Evolutionary conservation across 2,329 filamentous ascomycete genomes (phyloP), one percentile per base, ranked within the genome.

Genomic region (Thielaviopsis euricoi): DNA sequence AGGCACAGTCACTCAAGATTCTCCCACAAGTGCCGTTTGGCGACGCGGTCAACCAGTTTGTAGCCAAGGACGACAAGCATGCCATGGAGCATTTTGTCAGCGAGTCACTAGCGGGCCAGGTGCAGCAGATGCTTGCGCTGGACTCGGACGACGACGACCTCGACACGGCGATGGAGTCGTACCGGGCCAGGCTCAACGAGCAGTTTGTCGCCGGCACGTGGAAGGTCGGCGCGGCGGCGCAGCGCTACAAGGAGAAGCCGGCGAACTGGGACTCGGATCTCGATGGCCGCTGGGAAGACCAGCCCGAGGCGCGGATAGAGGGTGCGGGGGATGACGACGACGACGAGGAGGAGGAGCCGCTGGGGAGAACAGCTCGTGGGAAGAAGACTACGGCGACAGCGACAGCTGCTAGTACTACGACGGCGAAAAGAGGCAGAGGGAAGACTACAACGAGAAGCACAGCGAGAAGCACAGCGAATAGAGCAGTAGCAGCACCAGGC

Each of bases 1-100:
- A 81, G 0, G 86, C 87, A 0, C 90, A 97, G 65, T 90, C 88
- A 0, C 79, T 98, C 33, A 95, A 90, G 59, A 93, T 98, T 53
- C 76, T 98, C 0, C 93, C 93, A 0, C 88, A 95, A 65, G 93
- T 90, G 29, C 86, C 86, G 0, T 96, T 98, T 66, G 87, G 89
- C 17, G 90, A 97, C 66, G 93, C 93, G 0, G 89, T 98, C 5
- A 85, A 83, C 52, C 87, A 95, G 61, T 98, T 93, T 65, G 89
- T 98, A 25, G 84, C 90, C 67, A 97, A 97, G 64, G 89, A 95
- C 63, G 93, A 98, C 72, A 95, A 90, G 67, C 84, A 93, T 64
- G 89, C 89, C 2, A 89, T 97, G 83, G 83, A 90, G 66, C 74
- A 82, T 50, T 91, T 91, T 64, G 83, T 91, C 10, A 80, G 78